A percentile compares a stretch with the other conserved stretches of the same genome.
Evolutionary conservation across 192 early-diverging fungal genomes (phyloP).

Genomic region (Glomus cerebriforme): DNA sequence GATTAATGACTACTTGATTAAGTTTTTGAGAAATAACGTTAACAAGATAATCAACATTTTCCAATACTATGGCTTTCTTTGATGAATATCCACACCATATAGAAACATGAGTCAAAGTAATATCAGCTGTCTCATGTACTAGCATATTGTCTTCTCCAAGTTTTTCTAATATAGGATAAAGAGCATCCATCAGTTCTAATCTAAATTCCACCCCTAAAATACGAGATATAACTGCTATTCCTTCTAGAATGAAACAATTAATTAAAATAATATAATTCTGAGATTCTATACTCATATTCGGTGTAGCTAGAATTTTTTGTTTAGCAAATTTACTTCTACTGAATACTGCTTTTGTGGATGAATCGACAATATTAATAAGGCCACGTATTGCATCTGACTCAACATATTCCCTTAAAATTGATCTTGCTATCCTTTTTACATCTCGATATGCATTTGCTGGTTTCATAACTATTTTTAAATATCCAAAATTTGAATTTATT

Average conservation of each 20-base stretch:
- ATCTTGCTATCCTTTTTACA: conserved; percentile 29
- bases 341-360: neutral
- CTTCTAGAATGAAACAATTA: conserved; percentile 23
- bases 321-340: neutral
- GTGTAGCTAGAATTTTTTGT: neutral
- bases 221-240: conserved; percentile 19
- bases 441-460: conserved; percentile 18
- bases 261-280: conserved; percentile 1
- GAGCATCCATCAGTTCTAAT: conserved; percentile 38
- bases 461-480: neutral
- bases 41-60: conserved; percentile 51
- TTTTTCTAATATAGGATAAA: conserved; percentile 46
- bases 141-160: conserved; percentile 35
- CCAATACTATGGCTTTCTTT: conserved; percentile 35
- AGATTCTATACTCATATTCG: neutral
- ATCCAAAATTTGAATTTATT: neutral
- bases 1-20: conserved; percentile 39
- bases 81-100: conserved; percentile 33
- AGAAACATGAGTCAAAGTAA: conserved; percentile 39
- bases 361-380: neutral
- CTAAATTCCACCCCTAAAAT: conserved; percentile 28
- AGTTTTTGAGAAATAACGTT: conserved; percentile 39
- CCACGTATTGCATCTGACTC: neutral
- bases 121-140: conserved; percentile 40
- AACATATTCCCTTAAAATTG: conserved; percentile 29